Evolutionary conservation across 2,329 filamentous ascomycete species (phyloP), one percentile per base, ranked within the genome.

Genomic region (Cadophora gregata): DNA sequence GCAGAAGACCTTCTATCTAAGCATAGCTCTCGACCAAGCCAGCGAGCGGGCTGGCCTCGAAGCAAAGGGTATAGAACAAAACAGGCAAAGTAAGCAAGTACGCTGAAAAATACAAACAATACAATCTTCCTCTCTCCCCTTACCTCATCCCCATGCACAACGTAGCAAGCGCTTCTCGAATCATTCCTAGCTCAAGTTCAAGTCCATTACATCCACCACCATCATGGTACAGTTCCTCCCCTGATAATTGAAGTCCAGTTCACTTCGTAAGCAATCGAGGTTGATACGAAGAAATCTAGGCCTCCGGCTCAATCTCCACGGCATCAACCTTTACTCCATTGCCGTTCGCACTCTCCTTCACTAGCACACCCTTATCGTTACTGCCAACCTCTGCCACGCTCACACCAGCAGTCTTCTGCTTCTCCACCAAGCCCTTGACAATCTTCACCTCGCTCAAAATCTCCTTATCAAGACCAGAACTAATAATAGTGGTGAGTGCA

Each of bases 321-420:
- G 62, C 66, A 24, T 65, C 70, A 51, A 68, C 63, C 47, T 69
- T 68, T 0, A 70, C 63, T 25, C 70, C 69, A 55, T 70, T 72
- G 25, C 62, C 69, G 19, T 62, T 68, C 14, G 59, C 69, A 24
- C 60, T 68, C n/a, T 33, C 61, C 59, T 69, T 67, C 12, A 69
- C 67, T n/a, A 63, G 62, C 21, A 63, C 67, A 14, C 67, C 68
- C 59, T 72, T 71, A 42, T 69, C 69, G 29, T 67, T 70, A 14
- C 58, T 64, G 27, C 66, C 69, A 12, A 67, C 69, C 21, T 67
- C 62, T 1, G 33, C 64, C 3, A 53, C 67, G 24, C 64, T 63
- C 19, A 67, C 63, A 36, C 33, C 8, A 29, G 50, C 53, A 27
- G 33, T 16, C 2, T 33, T 38, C 31, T 66, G 42, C 59, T 59